Base-by-base conservation (phyloP, 108 stramenopile species). In the Cyclotella atomus region DNA sequence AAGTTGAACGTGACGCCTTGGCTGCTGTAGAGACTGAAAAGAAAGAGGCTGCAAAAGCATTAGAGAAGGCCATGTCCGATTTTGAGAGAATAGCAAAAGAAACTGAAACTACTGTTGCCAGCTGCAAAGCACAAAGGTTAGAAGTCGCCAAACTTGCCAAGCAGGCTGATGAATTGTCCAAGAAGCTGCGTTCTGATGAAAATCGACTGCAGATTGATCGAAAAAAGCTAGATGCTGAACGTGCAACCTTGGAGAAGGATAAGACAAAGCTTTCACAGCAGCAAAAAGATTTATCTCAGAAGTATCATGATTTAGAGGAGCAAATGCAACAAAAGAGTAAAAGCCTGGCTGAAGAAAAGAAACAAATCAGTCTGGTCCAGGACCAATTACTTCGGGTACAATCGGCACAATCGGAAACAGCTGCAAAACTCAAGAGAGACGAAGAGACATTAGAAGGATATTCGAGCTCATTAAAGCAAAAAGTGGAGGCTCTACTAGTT, bases 381-480 rank as follows among this genome's bases (percentile, higher is more conserved):
- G 57, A 75, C 41, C 54, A 75, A 10, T 29, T 75, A 19, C 20
- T 75, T 15, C 65, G 57, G 20, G 57, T 75, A 20, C 73, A 75
- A 45, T 65, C 73, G 1, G 54, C 65, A 8, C 73, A 75, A 64
- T 41, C 65, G 1, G 35, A 59, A 0, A 23, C 56, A 28, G 35
- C 47, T 27, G 65, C 47, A 9, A 38, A 59, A 27, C 21, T 76
- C 0, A 61, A 68, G 43, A 57, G 21, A 27, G 75, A 76, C 27
- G 75, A 62, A 28, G 24, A 49, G 17, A 53, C 36, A n/a, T 47
- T 76, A 52, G 66, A 76, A 34, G 59, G 62, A 29, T 68, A 68
- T 53, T 59, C 67, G 1, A 24, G 52, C 38, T 76, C 75, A 19
- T 41, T 75, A 57, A 75, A 64, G 21, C 20, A 57, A 17, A 65